Base-by-base conservation (phyloP, 2,329 filamentous ascomycete species). In the Penicillium vulpinum region DNA sequence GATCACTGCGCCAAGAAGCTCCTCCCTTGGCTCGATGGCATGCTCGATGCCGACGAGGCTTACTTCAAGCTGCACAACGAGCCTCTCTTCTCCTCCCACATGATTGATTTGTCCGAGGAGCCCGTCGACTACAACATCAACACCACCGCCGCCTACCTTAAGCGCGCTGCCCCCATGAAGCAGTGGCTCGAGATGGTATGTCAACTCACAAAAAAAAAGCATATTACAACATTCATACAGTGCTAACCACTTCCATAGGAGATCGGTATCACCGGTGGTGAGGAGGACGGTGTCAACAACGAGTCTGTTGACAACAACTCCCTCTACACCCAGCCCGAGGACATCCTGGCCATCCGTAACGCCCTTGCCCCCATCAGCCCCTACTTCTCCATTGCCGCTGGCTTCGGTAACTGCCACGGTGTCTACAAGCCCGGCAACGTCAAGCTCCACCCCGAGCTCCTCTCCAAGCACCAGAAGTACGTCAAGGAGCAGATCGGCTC, bases 1-100 rank as follows among this genome's bases (percentile, higher is more conserved):
- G 94, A 99, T 78, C 94, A 97, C 84, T 96, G 93, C 81, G 93
- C 94, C 75, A 97, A 97, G 90, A 97, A 97, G 88, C 91, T 97
- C 58, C 88, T 97, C 56, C 94, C 94, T 62, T 97, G 93, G 93
- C 83, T 97, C 75, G 92, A 97, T 74, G 92, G 92, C 76, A 92
- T 97, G 88, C 80, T 97, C 69, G 92, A 94, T 63, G 93, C 88
- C 69, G 94, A 97, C 73, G 94, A 97, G 86, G 84, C 82, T 59
- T 93, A 92, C 84, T 97, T 96, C 89, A 95, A 97, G 88, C 77
- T 86, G 75, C 86, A 93, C 76, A 90, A 90, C 80, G 89, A 92
- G 79, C 93, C 94, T 65, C 88, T 97, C 62, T 97, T 95, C 87
- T 92, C 88, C 75, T 91, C 86, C 69, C 94, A 99, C 88, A 99